Percentiles rank a stretch among this genome's conserved stretches.
Evolutionary conservation across 2,329 filamentous ascomycete genomes (phyloP).

Genomic region (Onygenales sp.): DNA sequence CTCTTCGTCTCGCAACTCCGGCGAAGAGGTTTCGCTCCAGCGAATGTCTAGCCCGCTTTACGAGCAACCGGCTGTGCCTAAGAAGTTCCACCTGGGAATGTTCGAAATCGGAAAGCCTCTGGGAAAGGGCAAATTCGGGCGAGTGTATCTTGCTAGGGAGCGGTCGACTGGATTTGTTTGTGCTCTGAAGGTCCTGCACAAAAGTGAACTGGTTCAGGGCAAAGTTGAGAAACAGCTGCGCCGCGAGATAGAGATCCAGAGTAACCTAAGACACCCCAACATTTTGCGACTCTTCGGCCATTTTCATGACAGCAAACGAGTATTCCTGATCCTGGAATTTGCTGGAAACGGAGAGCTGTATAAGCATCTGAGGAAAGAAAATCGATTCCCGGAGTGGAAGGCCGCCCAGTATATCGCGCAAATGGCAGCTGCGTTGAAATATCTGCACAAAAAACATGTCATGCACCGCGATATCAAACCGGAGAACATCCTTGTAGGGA

Average conservation of each 20-base stretch:
- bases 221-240: slow-evolving; percentile 80
- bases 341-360: slow-evolving; percentile 79
- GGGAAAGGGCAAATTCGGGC: slow-evolving; percentile 79
- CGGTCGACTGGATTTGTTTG: slow-evolving; percentile 72
- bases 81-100: slow-evolving; percentile 78
- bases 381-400: slow-evolving; percentile 75
- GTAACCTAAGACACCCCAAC: slow-evolving; percentile 76
- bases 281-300: slow-evolving; percentile 76
- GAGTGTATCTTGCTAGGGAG: slow-evolving; percentile 77
- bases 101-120: slow-evolving; percentile 84
- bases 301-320: slow-evolving; percentile 80
- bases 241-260: slow-evolving; percentile 83
- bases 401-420: slow-evolving; percentile 81
- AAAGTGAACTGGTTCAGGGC: slow-evolving; percentile 69
- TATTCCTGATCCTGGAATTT: slow-evolving; percentile 81
- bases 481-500: slow-evolving; percentile 90
- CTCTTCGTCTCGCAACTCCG: slow-evolving; percentile 28
- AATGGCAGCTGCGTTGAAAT: slow-evolving; percentile 81
- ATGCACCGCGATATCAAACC: slow-evolving; percentile 98
- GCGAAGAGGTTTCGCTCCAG: slow-evolving; percentile 39
- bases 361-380: slow-evolving; percentile 72
- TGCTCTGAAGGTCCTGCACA: slow-evolving; percentile 78
- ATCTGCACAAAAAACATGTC: slow-evolving; percentile 92
- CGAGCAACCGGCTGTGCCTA: slow-evolving; percentile 45
- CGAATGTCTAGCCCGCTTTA: slow-evolving; percentile 37